These are phyloP conservation scores for Cryphonectria japonica DNA, from an alignment of 2,329 filamentous ascomycete genomes.

Conservation along the genomic window DNA sequence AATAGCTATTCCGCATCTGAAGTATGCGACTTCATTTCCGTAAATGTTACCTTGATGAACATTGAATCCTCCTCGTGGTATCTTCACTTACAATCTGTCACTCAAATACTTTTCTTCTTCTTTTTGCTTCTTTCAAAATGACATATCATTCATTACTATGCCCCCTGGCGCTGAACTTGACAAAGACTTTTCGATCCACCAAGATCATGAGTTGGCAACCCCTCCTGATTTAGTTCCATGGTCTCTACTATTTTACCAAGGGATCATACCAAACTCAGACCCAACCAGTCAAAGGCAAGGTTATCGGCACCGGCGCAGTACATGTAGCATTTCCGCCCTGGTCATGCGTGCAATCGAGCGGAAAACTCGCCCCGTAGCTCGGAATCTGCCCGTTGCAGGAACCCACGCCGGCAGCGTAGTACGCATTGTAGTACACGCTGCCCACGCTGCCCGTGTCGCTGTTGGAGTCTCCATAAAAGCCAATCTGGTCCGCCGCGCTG, in stretches of 20 bases:
- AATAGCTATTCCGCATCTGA: no score
- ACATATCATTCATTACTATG: no score
- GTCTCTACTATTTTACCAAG: background rate
- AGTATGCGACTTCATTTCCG: no score
- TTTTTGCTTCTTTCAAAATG: no score
- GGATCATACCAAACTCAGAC: background rate
- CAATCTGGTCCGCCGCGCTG: conserved; percentile 13
- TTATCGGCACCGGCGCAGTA: conserved; percentile 22
- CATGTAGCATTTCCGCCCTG: conserved; percentile 24
- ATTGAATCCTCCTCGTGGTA: no score
- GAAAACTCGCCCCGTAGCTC: conserved; percentile 20
- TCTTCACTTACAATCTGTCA: no score
- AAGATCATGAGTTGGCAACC: background rate
- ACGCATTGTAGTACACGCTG: conserved; percentile 10
- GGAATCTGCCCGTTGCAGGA: conserved; percentile 9
- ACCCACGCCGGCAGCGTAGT: background rate
- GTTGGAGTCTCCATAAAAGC: conserved; percentile 25
- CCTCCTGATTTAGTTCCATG: background rate
- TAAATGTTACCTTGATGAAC: no score
- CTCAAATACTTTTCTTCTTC: no score
- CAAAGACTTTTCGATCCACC: background rate
- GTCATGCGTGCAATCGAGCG: conserved; percentile 22
- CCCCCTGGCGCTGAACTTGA: background rate
- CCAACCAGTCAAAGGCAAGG: conserved; percentile 15
- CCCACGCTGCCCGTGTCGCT: background rate